Evolutionary conservation across 345 rosid genomes (phyloP).

Genomic region (Euphorbia lathyris): DNA sequence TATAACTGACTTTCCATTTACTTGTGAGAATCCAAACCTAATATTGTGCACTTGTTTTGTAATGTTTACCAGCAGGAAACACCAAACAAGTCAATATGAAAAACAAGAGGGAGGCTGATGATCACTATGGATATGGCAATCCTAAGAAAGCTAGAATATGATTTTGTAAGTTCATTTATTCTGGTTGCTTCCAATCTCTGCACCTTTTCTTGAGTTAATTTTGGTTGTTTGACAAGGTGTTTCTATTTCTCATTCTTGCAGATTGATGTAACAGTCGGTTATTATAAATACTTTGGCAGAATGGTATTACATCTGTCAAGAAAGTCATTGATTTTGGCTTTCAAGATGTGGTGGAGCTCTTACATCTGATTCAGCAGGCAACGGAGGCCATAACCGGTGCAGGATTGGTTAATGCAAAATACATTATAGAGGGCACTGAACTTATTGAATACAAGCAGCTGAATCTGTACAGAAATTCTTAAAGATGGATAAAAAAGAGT

Average conservation of each 20-base stretch:
- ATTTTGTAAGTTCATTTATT: constrained; percentile 56
- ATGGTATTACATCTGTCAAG: constrained; percentile 39
- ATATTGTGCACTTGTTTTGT: too few species aligned
- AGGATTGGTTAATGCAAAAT: constrained; percentile 33
- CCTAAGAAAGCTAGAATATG: too few species aligned
- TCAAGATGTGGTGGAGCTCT: constrained; percentile 62
- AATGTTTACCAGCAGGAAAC: too few species aligned
- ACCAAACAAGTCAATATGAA: too few species aligned
- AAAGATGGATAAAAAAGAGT: too few species aligned
- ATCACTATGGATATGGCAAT: too few species aligned
- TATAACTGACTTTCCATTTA: too few species aligned
- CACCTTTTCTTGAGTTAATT: too few species aligned
- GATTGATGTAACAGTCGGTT: background rate
- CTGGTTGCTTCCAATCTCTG: background rate
- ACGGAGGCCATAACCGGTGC: constrained; percentile 49
- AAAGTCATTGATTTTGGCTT: constrained; percentile 65
- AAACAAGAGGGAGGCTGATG: too few species aligned
- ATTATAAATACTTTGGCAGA: constrained; percentile 5
- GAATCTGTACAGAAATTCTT: background rate
- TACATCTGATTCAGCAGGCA: constrained; percentile 55
- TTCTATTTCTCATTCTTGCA: background rate
- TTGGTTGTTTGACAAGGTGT: background rate
- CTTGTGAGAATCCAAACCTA: too few species aligned
- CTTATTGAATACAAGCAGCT: background rate
- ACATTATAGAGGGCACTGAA: constrained; percentile 4